Conservation (phyloP, 345 rosid genomes). For the Camelina sativa region DNA sequence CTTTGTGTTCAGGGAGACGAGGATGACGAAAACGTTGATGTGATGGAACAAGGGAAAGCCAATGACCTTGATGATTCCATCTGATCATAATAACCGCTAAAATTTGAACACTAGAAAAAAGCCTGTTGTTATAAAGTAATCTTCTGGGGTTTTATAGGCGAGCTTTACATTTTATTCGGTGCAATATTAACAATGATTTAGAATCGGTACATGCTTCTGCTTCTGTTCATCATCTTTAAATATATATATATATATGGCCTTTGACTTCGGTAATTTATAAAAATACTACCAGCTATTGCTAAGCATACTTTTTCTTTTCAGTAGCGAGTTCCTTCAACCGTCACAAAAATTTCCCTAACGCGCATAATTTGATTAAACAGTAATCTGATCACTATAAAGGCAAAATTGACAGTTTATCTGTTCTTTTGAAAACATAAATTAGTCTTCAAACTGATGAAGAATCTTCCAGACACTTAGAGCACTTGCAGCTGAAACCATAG, state of each 20-base stretch:
- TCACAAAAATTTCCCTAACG: not conserved
- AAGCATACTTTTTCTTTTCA: not conserved
- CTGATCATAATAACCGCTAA: slow-evolving; percentile 12
- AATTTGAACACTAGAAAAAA: not conserved
- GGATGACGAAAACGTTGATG: slow-evolving; percentile 46
- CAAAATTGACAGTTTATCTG: slow-evolving; percentile 13
- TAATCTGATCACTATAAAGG: slow-evolving; percentile 3
- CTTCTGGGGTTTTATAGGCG: not conserved
- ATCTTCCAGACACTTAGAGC: slow-evolving; percentile 66
- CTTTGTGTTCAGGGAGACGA: slow-evolving; percentile 45
- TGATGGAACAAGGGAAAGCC: slow-evolving; percentile 35
- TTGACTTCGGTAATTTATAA: too few relatives aligned
- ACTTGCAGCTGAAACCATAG: slow-evolving; percentile 82
- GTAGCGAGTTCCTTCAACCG: not conserved
- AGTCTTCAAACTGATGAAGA: slow-evolving; percentile 15
- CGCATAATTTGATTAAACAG: not conserved
- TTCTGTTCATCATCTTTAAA: slow-evolving; percentile 13
- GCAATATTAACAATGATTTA: slow-evolving; percentile 5
- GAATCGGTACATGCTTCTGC: slow-evolving; percentile 10
- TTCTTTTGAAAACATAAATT: slow-evolving; percentile 14
- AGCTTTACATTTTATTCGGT: slow-evolving; percentile 16
- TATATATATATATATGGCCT: not conserved
- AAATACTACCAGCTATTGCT: not conserved
- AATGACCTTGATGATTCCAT: slow-evolving; percentile 31
- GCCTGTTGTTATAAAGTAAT: not conserved